Base-by-base conservation (phyloP, 495 filamentous ascomycete species). In the Ramalina peruviana region DNA sequence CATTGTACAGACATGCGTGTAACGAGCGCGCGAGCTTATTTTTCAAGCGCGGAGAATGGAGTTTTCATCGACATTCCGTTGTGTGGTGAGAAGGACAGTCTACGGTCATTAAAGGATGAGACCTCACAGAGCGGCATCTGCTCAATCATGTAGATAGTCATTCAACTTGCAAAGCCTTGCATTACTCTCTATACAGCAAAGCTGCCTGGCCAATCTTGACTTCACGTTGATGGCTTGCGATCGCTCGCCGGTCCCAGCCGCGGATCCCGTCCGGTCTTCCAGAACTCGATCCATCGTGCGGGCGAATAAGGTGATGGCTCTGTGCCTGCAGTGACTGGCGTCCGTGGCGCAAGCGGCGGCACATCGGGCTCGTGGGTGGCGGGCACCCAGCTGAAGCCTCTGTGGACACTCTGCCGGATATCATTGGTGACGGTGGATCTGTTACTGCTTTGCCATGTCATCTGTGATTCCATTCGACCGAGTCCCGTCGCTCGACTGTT, bases 321-420 rank as follows among this genome's bases (percentile, higher is more conserved):
- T 6, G 36, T 36, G 45, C 20, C 16, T 21, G 16, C 33, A 11
- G 40, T 23, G 17, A 23, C 12, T 1, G 36, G 21, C 17, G 36
- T 49, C 5, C 36, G 47, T 40, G 51, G 51, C 36, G 27, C 36
- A 13, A 38, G 42, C 21, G 36, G 19, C 21, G 13, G 3, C 21
- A 36, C 36, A 33, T 16, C 36, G 21, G 39, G 36, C 9, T 38
- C 33, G 16, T 26, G 27, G 36, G 20, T 23, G 12, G 23, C 36
- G 19, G 30, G 43, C n/a, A 47, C 25, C 51, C 51, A 53, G 44
- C 51, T 53, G 51, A 53, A 53, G 13, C 44, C 15, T 11, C 51
- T 37, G 20, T 45, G 45, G 16, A 47, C 37, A 40, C 37, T 53
- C 6, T 40, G 20, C 27, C 36, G 42, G 16, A 53, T 53, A 3